Evolutionary conservation across 306 rosid species (phyloP).

Genomic region (Quercus engelmannii): DNA sequence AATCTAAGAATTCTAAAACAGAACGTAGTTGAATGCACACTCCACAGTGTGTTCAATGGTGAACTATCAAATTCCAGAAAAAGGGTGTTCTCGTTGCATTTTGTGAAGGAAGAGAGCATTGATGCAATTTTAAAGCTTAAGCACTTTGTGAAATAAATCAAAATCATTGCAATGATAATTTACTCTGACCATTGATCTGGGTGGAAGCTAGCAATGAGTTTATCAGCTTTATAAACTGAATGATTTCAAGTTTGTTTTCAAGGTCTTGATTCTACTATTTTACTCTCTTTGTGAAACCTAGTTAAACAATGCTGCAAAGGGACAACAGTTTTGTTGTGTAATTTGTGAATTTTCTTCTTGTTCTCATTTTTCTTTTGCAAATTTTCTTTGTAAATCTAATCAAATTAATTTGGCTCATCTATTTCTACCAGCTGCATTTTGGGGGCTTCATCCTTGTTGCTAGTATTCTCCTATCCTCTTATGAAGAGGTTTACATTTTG

Average conservation of each 20-base stretch:
- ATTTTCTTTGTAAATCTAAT: background rate
- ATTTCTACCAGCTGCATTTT: conserved; percentile 57
- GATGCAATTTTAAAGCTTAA: too few relatives aligned
- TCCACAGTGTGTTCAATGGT: too few relatives aligned
- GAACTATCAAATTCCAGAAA: too few relatives aligned
- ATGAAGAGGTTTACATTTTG: conserved; percentile 93
- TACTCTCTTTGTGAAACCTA: background rate
- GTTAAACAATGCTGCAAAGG: background rate
- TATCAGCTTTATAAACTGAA: background rate
- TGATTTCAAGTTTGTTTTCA: background rate
- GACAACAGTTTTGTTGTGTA: background rate
- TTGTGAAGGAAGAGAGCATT: too few relatives aligned
- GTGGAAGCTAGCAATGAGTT: background rate
- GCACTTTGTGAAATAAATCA: background rate
- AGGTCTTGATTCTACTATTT: background rate
- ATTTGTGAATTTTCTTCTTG: background rate
- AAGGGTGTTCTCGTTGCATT: too few relatives aligned
- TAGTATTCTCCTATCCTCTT: conserved; percentile 92
- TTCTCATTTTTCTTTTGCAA: background rate
- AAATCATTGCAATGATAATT: background rate
- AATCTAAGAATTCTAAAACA: too few relatives aligned
- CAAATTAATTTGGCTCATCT: conserved; percentile 11
- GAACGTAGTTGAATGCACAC: too few relatives aligned
- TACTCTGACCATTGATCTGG: background rate
- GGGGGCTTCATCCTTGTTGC: conserved; percentile 89